Evolutionary conservation across 192 early-diverging fungal genomes (phyloP).

Genomic region (Bifiguratus adelaidae): DNA sequence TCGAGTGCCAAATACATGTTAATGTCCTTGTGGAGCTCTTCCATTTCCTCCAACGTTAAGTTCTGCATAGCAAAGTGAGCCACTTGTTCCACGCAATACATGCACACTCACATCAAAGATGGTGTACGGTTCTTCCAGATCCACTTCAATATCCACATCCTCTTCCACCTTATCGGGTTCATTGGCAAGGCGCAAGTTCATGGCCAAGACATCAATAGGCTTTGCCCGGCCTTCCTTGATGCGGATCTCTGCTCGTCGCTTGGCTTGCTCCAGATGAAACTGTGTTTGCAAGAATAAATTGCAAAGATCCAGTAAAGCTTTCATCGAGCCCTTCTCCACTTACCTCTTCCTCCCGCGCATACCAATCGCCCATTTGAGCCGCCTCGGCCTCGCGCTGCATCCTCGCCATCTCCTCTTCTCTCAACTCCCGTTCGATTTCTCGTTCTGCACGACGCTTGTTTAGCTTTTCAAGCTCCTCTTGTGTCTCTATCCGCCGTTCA

Average conservation of each 20-base stretch:
- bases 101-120: conserved; percentile 59
- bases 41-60: conserved; percentile 50
- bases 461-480: conserved; percentile 71
- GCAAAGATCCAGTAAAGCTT: neutral
- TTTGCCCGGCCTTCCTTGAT: conserved; percentile 80
- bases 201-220: conserved; percentile 87
- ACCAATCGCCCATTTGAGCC: conserved; percentile 92
- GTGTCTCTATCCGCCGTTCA: conserved; percentile 50
- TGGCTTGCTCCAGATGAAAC: conserved; percentile 89
- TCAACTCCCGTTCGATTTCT: conserved; percentile 66
- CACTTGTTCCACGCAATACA: neutral
- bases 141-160: conserved; percentile 70
- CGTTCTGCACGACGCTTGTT: conserved; percentile 70
- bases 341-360: conserved; percentile 77
- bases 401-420: conserved; percentile 70
- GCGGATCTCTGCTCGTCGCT: conserved; percentile 83
- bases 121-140: conserved; percentile 79
- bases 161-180: conserved; percentile 62
- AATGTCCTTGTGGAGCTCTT: conserved; percentile 80
- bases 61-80: conserved; percentile 21
- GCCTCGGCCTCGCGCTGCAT: conserved; percentile 78
- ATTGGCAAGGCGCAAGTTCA: conserved; percentile 74
- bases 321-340: neutral
- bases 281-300: neutral
- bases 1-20: conserved; percentile 82